These are phyloP conservation scores for Chalciporus sphaerocephalus DNA, from an alignment of 768 basidiomycete species.

Conservation along the genomic window DNA sequence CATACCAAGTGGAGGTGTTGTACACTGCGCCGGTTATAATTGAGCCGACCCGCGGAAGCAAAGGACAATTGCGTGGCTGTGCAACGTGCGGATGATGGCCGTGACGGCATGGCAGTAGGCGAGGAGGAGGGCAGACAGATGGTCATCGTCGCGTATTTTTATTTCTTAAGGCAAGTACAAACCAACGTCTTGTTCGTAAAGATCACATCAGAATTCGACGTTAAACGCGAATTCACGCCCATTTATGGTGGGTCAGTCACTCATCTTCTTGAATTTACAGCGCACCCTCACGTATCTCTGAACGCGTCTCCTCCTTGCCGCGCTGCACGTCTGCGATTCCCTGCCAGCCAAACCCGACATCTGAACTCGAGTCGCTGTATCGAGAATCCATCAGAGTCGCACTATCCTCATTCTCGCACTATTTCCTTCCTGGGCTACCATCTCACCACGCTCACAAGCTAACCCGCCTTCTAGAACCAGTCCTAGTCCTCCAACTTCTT, in stretches of 20 bases:
- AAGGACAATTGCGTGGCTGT: constrained; percentile 1
- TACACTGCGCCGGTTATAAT: background rate
- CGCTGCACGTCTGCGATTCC: background rate
- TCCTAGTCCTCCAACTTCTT: background rate
- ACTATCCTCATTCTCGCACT: background rate
- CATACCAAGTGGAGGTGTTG: background rate
- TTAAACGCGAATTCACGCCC: background rate
- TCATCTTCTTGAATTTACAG: background rate
- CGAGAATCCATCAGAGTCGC: background rate
- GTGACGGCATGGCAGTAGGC: background rate
- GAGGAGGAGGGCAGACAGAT: background rate
- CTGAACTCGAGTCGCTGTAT: background rate
- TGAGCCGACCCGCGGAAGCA: constrained; percentile 5
- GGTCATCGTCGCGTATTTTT: background rate
- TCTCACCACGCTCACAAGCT: background rate
- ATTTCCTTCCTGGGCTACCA: background rate
- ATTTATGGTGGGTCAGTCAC: background rate
- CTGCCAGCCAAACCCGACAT: background rate
- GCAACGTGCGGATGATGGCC: background rate
- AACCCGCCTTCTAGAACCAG: background rate
- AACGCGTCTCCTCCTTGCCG: background rate
- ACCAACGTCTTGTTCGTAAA: background rate
- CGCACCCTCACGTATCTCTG: background rate
- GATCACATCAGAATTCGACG: background rate
- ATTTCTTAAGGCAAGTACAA: background rate